Conservation (phyloP, 306 rosid genomes). For the Amphicarpaea edgeworthii region DNA sequence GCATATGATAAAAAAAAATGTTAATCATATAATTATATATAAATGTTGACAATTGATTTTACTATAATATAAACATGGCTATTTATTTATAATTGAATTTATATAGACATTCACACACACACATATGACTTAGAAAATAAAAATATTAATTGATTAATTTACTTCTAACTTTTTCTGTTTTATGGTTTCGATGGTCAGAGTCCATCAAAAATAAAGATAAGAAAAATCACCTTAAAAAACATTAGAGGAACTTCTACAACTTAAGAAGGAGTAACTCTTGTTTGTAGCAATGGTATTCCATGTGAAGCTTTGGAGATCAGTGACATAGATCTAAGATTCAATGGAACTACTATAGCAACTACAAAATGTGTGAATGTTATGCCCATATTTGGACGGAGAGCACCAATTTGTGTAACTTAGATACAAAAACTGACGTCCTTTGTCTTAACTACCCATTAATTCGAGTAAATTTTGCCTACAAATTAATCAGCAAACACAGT, state of each 20-base stretch:
- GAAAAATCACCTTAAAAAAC: neutral
- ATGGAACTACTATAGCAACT: neutral
- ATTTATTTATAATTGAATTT: neutral
- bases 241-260: slow-evolving; percentile 34
- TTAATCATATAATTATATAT: neutral
- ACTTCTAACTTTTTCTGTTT: neutral
- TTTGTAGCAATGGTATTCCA: slow-evolving; percentile 24
- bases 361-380: neutral
- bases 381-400: neutral
- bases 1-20: neutral
- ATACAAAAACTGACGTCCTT: too few relatives aligned
- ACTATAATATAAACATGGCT: neutral
- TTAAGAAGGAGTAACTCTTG: slow-evolving; percentile 4
- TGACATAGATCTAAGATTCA: neutral
- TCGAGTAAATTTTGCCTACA: too few relatives aligned
- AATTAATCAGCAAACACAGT: too few relatives aligned
- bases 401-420: neutral
- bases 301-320: neutral
- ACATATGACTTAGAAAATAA: neutral
- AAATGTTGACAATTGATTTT: neutral
- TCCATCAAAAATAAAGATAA: slow-evolving; percentile 39
- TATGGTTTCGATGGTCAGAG: neutral
- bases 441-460: too few relatives aligned
- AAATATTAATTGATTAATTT: neutral
- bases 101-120: neutral